Evolutionary conservation across 2,329 filamentous ascomycete genomes (phyloP).

Genomic region (Apiospora marii): DNA sequence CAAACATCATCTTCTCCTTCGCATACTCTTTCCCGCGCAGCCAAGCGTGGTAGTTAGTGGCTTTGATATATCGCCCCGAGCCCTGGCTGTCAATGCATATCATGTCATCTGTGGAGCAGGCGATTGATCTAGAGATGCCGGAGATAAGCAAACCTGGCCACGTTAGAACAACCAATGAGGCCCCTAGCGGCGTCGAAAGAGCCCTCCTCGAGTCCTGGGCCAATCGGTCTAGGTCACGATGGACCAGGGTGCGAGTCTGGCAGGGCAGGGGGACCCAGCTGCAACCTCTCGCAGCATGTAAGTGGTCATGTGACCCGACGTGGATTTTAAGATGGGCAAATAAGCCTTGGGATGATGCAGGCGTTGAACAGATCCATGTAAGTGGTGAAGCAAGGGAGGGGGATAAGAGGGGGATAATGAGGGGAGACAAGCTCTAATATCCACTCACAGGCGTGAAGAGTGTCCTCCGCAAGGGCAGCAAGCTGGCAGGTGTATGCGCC

Average conservation of each 20-base stretch:
- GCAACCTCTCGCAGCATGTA: constrained; percentile 15
- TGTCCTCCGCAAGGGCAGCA: background rate
- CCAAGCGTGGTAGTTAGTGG: background rate
- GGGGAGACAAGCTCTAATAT: background rate
- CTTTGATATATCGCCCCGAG: background rate
- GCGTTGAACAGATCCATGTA: background rate
- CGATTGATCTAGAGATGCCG: background rate
- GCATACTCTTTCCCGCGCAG: constrained; percentile 6
- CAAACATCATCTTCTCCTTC: background rate
- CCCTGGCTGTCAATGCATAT: background rate
- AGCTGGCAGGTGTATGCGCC: constrained; percentile 4
- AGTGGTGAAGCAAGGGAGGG: background rate
- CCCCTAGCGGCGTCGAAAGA: background rate
- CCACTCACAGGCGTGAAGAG: background rate
- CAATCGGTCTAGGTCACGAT: constrained; percentile 15
- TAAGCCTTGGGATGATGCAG: constrained; percentile 5
- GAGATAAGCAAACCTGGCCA: constrained; percentile 10
- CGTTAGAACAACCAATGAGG: constrained; percentile 9
- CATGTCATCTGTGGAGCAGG: background rate
- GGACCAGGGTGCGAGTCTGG: background rate
- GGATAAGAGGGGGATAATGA: background rate
- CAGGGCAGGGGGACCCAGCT: background rate
- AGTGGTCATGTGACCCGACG: constrained; percentile 9
- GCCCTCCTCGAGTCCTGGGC: background rate
- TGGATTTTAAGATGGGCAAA: background rate